Evolutionary conservation across 2,329 filamentous ascomycete species (phyloP).

Genomic region (Talaromyces atroroseus): DNA sequence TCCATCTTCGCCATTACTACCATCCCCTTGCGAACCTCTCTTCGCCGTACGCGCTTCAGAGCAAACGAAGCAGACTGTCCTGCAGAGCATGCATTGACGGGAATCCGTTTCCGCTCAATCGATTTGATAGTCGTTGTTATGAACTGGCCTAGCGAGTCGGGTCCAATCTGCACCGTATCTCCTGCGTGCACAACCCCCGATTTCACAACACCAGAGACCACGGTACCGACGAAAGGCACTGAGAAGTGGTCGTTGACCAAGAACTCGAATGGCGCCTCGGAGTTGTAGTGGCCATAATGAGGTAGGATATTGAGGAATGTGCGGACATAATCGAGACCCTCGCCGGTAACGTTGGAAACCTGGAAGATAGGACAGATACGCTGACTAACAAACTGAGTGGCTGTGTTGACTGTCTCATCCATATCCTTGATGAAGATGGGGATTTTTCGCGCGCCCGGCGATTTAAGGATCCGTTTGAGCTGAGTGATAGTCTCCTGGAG

Average conservation of each 20-base stretch:
- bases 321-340: conserved; percentile 82
- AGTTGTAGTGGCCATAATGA: conserved; percentile 87
- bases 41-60: conserved; percentile 76
- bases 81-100: conserved; percentile 79
- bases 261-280: conserved; percentile 84
- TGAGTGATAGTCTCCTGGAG: conserved; percentile 88
- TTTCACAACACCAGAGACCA: conserved; percentile 90
- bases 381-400: conserved; percentile 90
- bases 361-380: conserved; percentile 97
- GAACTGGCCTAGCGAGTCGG: conserved; percentile 86
- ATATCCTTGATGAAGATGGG: conserved; percentile 90
- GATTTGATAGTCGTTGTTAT: conserved; percentile 79
- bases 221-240: conserved; percentile 92
- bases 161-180: conserved; percentile 83
- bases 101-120: conserved; percentile 90
- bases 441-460: conserved; percentile 87
- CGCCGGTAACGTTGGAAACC: conserved; percentile 93
- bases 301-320: conserved; percentile 93
- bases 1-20: conserved; percentile 84
- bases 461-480: conserved; percentile 87
- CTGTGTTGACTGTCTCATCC: conserved; percentile 90
- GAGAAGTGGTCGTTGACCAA: conserved; percentile 97
- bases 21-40: conserved; percentile 96
- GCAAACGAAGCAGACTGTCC: conserved; percentile 93
- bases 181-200: conserved; percentile 80